These are phyloP conservation scores for Triglochin maritima DNA, from an alignment of 106 monocot genomes.

Conservation along the genomic window DNA sequence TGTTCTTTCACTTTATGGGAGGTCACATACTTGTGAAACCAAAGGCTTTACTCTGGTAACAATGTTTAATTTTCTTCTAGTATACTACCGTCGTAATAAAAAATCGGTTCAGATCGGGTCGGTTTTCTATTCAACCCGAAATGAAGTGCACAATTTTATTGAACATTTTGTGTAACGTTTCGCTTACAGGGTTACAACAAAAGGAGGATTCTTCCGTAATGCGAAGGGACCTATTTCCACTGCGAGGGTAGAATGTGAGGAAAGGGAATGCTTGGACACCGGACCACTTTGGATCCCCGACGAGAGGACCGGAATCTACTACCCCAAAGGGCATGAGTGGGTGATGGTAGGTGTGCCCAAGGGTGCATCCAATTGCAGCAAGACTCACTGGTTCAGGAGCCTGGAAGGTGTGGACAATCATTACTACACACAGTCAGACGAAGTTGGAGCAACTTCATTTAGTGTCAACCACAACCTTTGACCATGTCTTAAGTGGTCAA, in stretches of 20 bases:
- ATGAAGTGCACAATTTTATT: too few relatives aligned
- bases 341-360: slow-evolving; percentile 45
- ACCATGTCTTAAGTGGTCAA: too few relatives aligned
- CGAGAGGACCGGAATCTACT: slow-evolving; percentile 53
- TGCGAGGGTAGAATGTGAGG: not conserved
- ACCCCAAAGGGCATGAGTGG: slow-evolving; percentile 47
- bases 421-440: not conserved
- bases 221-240: not conserved
- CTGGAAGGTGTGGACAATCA: slow-evolving; percentile 27
- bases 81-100: too few relatives aligned
- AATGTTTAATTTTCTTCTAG: too few relatives aligned
- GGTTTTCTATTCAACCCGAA: too few relatives aligned
- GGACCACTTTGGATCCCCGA: slow-evolving; percentile 38
- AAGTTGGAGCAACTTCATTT: not conserved
- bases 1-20: too few relatives aligned
- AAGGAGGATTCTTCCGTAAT: not conserved
- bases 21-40: too few relatives aligned
- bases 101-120: too few relatives aligned
- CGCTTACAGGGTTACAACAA: too few relatives aligned
- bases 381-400: slow-evolving; percentile 31
- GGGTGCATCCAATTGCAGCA: slow-evolving; percentile 23
- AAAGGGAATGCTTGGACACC: not conserved
- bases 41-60: too few relatives aligned
- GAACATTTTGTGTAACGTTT: too few relatives aligned
- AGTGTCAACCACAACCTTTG: not conserved